Percentiles rank a stretch among this genome's conserved stretches.
Evolutionary conservation across 305 asterid species (phyloP).

Genomic region (Fraxinus velutina): DNA sequence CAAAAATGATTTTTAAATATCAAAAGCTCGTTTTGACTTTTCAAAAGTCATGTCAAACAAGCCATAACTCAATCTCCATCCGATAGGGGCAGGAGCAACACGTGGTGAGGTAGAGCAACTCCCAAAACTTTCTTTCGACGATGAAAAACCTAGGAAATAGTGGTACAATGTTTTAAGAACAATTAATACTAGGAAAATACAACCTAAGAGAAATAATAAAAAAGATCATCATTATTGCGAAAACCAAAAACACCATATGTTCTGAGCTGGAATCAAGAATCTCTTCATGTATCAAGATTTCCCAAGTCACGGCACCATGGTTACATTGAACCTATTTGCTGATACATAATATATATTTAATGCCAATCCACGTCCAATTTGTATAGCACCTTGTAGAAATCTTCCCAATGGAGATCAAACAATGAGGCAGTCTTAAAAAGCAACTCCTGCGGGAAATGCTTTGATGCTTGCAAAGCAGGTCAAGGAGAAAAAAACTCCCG

Average conservation of each 20-base stretch:
- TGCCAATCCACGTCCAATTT: neutral
- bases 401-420: neutral
- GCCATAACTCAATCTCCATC: neutral
- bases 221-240: neutral
- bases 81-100: neutral
- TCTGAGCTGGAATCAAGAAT: neutral
- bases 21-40: too few species aligned
- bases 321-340: neutral
- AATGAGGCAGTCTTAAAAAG: neutral
- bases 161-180: neutral
- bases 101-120: neutral
- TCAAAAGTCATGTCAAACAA: neutral
- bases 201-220: neutral
- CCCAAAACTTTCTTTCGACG: neutral
- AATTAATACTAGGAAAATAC: neutral
- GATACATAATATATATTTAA: conserved; percentile 10
- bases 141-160: neutral
- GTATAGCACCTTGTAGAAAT: neutral
- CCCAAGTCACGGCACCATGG: neutral
- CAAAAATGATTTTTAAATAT: neutral
- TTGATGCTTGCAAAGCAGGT: neutral
- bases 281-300: neutral
- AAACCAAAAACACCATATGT: neutral
- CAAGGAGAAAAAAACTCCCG: neutral
- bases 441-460: neutral